Evolutionary conservation across 108 stramenopile species (phyloP).

Genomic region (Fragilaria crotonensis): DNA sequence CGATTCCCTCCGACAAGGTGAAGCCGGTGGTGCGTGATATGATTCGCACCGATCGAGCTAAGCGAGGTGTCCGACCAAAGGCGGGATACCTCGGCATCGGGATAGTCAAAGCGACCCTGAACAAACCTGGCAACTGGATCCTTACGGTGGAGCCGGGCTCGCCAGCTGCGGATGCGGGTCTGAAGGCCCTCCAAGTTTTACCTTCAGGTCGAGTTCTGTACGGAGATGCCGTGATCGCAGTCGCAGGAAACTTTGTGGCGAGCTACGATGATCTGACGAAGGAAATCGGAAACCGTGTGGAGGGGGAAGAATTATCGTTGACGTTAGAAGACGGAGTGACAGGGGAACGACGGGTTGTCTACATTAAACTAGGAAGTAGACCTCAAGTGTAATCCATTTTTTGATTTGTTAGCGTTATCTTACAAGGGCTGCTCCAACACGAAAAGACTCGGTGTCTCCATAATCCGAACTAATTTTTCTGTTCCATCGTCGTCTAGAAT

Average conservation of each 20-base stretch:
- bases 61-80: constrained; percentile 2
- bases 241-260: constrained; percentile 42
- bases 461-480: constrained; percentile 36
- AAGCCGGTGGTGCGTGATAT: constrained; percentile 23
- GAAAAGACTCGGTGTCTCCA: constrained; percentile 52
- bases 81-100: constrained; percentile 29
- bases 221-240: constrained; percentile 62
- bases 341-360: constrained; percentile 59
- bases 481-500: constrained; percentile 22
- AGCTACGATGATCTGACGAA: constrained; percentile 36
- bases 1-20: constrained; percentile 65
- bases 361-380: constrained; percentile 37
- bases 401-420: background rate
- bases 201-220: constrained; percentile 4
- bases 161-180: constrained; percentile 36
- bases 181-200: constrained; percentile 17
- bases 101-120: constrained; percentile 12
- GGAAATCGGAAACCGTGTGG: constrained; percentile 38
- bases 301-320: constrained; percentile 47
- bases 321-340: constrained; percentile 43
- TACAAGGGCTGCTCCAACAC: constrained; percentile 37
- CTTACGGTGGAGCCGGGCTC: constrained; percentile 21
- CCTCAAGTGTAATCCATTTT: constrained; percentile 10
- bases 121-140: constrained; percentile 18
- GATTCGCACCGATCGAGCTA: constrained; percentile 26